These are phyloP conservation scores for Wickerhamiella nectarea DNA, from an alignment of 805 yeast genomes.

Conservation along the genomic window DNA sequence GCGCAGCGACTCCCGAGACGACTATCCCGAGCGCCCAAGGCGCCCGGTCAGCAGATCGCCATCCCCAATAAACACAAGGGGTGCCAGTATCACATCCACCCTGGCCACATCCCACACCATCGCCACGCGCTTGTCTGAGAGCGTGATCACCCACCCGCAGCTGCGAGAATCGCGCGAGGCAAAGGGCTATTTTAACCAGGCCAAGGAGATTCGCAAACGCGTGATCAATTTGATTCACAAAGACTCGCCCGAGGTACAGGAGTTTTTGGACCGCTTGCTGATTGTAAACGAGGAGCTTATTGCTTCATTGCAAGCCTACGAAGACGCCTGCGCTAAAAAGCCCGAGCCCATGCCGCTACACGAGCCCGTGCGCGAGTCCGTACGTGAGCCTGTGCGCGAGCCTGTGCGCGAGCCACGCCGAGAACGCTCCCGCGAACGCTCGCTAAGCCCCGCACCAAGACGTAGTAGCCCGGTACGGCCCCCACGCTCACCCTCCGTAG, in stretches of 20 bases:
- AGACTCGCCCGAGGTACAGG: slow-evolving; percentile 56
- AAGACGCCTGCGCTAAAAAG: slow-evolving; percentile 28
- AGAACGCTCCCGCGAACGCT: not conserved
- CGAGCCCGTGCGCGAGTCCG: slow-evolving; percentile 17
- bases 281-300: slow-evolving; percentile 87
- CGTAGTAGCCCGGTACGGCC: too few species aligned
- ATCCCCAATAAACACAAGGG: slow-evolving; percentile 17
- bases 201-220: slow-evolving; percentile 64
- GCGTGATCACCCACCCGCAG: slow-evolving; percentile 31
- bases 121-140: slow-evolving; percentile 55
- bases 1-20: too few species aligned
- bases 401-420: too few species aligned
- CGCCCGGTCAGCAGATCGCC: slow-evolving; percentile 11
- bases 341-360: slow-evolving; percentile 13
- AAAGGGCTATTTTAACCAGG: slow-evolving; percentile 43
- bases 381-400: slow-evolving; percentile 20
- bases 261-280: slow-evolving; percentile 72
- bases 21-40: not conserved
- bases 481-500: slow-evolving; percentile 10
- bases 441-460: not conserved
- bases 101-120: slow-evolving; percentile 42
- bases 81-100: slow-evolving; percentile 17
- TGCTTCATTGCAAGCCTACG: slow-evolving; percentile 53
- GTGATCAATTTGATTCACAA: slow-evolving; percentile 71
- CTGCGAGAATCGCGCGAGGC: slow-evolving; percentile 49